phyloP scores from a whole-genome alignment of 768 basidiomycete genomes.

The Mycena vulgaris region DNA sequence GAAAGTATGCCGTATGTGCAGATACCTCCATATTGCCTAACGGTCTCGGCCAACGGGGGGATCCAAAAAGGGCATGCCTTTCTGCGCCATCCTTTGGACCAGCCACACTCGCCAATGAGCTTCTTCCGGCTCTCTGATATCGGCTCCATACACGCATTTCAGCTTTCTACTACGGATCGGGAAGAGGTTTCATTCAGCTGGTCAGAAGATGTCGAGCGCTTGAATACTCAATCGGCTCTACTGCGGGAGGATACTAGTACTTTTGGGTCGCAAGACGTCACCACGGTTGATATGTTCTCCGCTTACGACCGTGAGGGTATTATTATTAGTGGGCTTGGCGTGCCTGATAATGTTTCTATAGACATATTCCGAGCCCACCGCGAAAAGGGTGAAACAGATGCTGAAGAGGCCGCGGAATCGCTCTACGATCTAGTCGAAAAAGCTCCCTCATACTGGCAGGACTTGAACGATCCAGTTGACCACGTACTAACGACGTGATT shows the following conservation, averaged over 20 bases:
- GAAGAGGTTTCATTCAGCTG: conserved; percentile 49
- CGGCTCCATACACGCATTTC: conserved; percentile 62
- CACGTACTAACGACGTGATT: conserved; percentile 75
- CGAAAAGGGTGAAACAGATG: conserved; percentile 42
- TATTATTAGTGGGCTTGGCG: background rate
- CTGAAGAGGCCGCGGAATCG: conserved; percentile 56
- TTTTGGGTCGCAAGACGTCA: conserved; percentile 61
- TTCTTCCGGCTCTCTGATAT: conserved; percentile 65
- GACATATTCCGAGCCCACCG: conserved; percentile 56
- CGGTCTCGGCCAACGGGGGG: conserved; percentile 41
- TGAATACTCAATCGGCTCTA: conserved; percentile 49
- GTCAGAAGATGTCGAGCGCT: conserved; percentile 56
- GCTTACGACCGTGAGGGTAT: conserved; percentile 68
- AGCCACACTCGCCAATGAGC: conserved; percentile 44
- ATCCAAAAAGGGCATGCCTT: conserved; percentile 53
- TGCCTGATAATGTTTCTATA: conserved; percentile 40
- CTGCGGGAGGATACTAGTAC: conserved; percentile 57
- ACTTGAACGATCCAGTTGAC: conserved; percentile 62
- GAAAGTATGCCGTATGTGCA: conserved; percentile 62
- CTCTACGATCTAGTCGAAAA: conserved; percentile 67
- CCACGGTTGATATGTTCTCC: conserved; percentile 63
- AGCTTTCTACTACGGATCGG: conserved; percentile 48
- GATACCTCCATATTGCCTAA: conserved; percentile 61
- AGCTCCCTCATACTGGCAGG: conserved; percentile 72
- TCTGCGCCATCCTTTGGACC: conserved; percentile 49